These are phyloP conservation scores for Rickenella mellea DNA, from an alignment of 768 basidiomycete species.

Conservation along the genomic window DNA sequence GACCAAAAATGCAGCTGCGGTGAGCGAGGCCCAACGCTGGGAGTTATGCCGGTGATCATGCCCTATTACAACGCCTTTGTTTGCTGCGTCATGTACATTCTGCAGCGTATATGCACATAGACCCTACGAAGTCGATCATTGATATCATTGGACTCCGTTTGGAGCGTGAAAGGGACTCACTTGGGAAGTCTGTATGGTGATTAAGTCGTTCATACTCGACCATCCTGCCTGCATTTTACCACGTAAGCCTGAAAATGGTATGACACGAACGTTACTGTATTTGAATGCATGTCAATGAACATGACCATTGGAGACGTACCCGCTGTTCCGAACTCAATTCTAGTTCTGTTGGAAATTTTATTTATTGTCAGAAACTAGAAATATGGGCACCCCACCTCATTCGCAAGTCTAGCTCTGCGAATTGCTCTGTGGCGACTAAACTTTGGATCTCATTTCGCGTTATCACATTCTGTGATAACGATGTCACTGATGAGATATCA, in stretches of 20 bases:
- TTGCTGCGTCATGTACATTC: constrained; percentile 40
- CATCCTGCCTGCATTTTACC: constrained; percentile 85
- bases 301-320: constrained; percentile 29
- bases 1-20: constrained; percentile 59
- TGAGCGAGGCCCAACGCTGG: constrained; percentile 65
- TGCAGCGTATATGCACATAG: constrained; percentile 62
- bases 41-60: constrained; percentile 83
- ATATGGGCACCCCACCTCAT: constrained; percentile 3
- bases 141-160: not conserved
- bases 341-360: constrained; percentile 29
- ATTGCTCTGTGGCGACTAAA: not conserved
- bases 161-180: constrained; percentile 22
- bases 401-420: constrained; percentile 13
- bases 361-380: not conserved
- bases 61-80: constrained; percentile 71
- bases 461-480: not conserved
- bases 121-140: constrained; percentile 36
- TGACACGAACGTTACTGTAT: not conserved
- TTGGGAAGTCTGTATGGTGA: constrained; percentile 75
- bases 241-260: constrained; percentile 44
- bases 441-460: not conserved
- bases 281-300: constrained; percentile 2
- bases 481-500: too few relatives aligned
- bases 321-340: constrained; percentile 85
- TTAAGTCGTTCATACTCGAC: constrained; percentile 87